Evolutionary conservation across 345 rosid genomes (phyloP), one percentile per base, ranked within the genome.

Genomic region (Salix caprea): DNA sequence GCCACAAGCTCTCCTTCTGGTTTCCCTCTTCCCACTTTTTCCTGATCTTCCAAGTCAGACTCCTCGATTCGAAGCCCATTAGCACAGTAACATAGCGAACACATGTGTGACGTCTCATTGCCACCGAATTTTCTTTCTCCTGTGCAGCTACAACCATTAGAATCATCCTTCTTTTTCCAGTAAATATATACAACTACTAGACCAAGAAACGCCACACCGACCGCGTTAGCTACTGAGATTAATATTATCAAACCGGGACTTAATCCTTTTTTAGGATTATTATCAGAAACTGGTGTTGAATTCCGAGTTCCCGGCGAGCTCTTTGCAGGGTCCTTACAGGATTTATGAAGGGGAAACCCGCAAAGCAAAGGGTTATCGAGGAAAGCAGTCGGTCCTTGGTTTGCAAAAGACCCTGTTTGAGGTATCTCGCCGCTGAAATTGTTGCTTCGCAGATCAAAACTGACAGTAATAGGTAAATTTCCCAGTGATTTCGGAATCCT

Each of bases 301-400:
- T 77, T 79, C 15, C 72, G 85, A 32, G 74, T 80, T 34, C 37
- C 86, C 73, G 85, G 77, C 0, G 91, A 80, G 70, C 62, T 84
- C 9, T 9, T 71, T 21, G 83, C 74, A 1, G 82, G 69, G 50
- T 67, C 74, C 26, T 88, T 85, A 81, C 99, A 96, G 1, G 91
- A 62, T 74, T 91, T 92, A 78, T 94, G 97, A 32, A 96, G 92
- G 78, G 99, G 99, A 74, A 96, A 96, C 1, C 99, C 98, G 52
- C 98, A 96, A 44, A 96, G 64, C 37, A 76, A 77, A 16, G 98
- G 97, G 18, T 96, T 96, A 52, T 83, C 80, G 73, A 96, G 95
- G 69, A 96, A 96, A 24, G 98, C 99, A 15, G 97, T 94, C 46
- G 99, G 99, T 67, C 99, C 99, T 67, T 94, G 99, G 84, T 90